Conservation (phyloP, 1,139 yeast species). For the Kluyveromyces sp. region DNA sequence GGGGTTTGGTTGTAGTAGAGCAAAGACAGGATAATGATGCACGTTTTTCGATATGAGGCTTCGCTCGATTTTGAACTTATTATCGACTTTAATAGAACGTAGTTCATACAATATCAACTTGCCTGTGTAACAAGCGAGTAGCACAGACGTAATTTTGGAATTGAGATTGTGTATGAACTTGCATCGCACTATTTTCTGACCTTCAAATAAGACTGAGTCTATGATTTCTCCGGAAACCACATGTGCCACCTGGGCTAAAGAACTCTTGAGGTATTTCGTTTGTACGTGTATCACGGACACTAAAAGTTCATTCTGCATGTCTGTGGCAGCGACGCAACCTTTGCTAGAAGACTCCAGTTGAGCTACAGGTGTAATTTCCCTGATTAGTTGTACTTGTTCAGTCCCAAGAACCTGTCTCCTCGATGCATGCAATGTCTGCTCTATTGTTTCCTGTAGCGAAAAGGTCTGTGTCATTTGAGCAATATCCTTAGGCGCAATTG, state of each 20-base stretch:
- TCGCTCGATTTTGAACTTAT: constrained; percentile 13
- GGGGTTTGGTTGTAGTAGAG: constrained; percentile 11
- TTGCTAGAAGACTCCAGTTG: neutral
- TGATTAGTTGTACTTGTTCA: neutral
- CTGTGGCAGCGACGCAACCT: neutral
- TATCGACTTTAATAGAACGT: constrained; percentile 4
- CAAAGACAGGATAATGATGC: constrained; percentile 17
- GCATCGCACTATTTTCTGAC: constrained; percentile 16
- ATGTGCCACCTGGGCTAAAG: constrained; percentile 4
- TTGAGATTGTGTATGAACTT: constrained; percentile 14
- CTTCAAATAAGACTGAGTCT: constrained; percentile 19
- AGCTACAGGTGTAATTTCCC: neutral
- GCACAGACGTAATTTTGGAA: constrained; percentile 9
- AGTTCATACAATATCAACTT: constrained; percentile 24
- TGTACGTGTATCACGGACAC: constrained; percentile 1
- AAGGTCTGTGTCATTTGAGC: neutral
- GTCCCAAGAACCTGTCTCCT: neutral
- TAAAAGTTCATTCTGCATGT: neutral
- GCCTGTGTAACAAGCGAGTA: constrained; percentile 19
- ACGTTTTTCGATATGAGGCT: constrained; percentile 19
- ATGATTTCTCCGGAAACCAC: constrained; percentile 13
- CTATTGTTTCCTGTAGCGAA: constrained; percentile 5
- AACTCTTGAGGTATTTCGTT: constrained; percentile 1
- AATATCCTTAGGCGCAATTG: neutral
- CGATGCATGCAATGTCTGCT: neutral